Evolutionary conservation across 1,284 basidiomycete genomes (phyloP), one percentile per base, ranked within the genome.

Genomic region (Ustilago vetiveriae): DNA sequence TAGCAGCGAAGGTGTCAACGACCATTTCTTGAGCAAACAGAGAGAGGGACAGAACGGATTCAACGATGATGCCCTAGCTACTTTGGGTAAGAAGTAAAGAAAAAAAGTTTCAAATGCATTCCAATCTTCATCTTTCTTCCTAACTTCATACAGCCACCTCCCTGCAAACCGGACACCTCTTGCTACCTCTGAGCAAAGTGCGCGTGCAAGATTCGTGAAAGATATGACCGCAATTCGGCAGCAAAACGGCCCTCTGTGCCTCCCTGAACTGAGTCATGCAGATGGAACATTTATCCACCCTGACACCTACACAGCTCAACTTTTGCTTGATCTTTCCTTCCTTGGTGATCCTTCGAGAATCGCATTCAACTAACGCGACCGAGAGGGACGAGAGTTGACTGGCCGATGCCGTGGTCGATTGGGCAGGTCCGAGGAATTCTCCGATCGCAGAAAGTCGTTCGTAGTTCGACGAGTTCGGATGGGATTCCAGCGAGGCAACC

Each of bases 261-360:
- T 86, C 85, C 76, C 85, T 88, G 84, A 92, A 94, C 83, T 91
- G 90, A 45, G 85, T 85, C 71, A 91, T 82, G 80, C 92, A 94
- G 43, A 92, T 89, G 23, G 88, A 87, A 76, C 92, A 94, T 73
- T 88, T 88, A 67, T 90, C 88, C 24, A 94, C 90, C 2, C 86
- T 80, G 10, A 87, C 85, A 22, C 90, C 91, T n/a, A 90, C 83
- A 26, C 92, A 83, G 19, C 85, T 85, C 43, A 92, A 82, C 83
- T 92, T 93, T 56, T 91, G 82, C 83, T 91, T 92, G 53, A 89
- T 85, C 48, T 89, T 88, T 10, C 91, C 91, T 66, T 90, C 87
- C 64, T 85, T 85, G 43, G 87, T 88, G 22, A 87, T 85, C 16
- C 92, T 86, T 36, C 88, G 85, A 11, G 88, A 86, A 72, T 88